Base-by-base conservation (phyloP, 257 asterid species). In the Solanum okadae region DNA sequence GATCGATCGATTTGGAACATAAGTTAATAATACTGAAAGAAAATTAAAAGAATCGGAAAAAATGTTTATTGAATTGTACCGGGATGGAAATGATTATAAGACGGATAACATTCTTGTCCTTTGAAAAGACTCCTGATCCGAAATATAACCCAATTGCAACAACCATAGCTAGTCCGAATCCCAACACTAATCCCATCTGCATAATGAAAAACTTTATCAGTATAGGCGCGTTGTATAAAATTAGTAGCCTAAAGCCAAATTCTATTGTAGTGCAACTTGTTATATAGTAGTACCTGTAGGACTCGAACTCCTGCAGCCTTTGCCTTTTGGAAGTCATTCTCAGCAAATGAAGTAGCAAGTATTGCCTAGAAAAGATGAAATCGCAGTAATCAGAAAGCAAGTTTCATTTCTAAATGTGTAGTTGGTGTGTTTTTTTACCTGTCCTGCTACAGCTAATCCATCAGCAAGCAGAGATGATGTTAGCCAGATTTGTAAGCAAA, bases 371-470 rank as follows among this genome's bases (percentile, higher is more conserved):
- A 35, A 35, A 35, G 38, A 35, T 34, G 7, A 34, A 34, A 34
- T 34, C 37, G 37, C 37, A 34, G 37, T 34, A 34, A 34, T 34
- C 37, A 35, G 38, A 35, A 35, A 35, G 38, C 8, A 34, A 34
- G 37, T 34, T 34, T 34, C 37, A 5, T 38, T 76, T 23, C 31
- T 77, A 12, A 77, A 75, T 12, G 3, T 5, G 10, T 37, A 2
- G 35, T 34, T 49, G 37, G 63, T 12, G 38, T n/a, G 46, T 22
- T 37, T 1, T 38, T 52, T 78, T 88, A 96, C 99, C 99, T 97
- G 99, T 88, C 98, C 99, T 34, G 99, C 99, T 90, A 97, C 99
- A 61, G 99, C 99, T 63, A 97, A 90, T 15, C 99, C 99, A 93
- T 97, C 99, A 12, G 99, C 98, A 52, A 97, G 96, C 65, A 97